Percentiles rank a stretch among this genome's conserved stretches.
phyloP scores from a whole-genome alignment of 306 rosid genomes.

The Sophora flavescens region DNA sequence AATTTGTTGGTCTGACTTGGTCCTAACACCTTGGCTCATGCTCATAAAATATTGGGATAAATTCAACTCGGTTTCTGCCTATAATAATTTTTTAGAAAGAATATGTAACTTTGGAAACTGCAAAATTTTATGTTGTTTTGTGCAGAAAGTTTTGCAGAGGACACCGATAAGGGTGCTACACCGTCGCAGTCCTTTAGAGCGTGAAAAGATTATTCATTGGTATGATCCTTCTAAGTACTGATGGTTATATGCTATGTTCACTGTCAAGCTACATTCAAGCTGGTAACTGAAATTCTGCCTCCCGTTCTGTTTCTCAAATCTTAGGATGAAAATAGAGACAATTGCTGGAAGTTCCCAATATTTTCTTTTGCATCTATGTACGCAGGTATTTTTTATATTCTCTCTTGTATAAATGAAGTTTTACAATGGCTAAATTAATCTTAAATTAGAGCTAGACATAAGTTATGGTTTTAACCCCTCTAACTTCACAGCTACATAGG shows the following conservation, averaged over 20 bases:
- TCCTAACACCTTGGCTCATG: slow-evolving; percentile 21
- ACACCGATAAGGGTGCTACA: slow-evolving; percentile 97
- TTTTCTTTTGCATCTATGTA: slow-evolving; percentile 90
- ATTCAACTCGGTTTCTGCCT: slow-evolving; percentile 8
- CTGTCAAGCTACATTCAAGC: slow-evolving; percentile 15
- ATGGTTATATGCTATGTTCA: slow-evolving; percentile 21
- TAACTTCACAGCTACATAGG: slow-evolving; percentile 17
- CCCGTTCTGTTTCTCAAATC: slow-evolving; percentile 45
- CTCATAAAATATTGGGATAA: slow-evolving; percentile 11
- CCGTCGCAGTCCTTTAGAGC: slow-evolving; percentile 94
- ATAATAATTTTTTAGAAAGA: not conserved
- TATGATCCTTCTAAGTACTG: slow-evolving; percentile 49
- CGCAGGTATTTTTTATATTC: slow-evolving; percentile 67
- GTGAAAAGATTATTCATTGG: slow-evolving; percentile 94
- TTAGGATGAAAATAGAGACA: slow-evolving; percentile 86
- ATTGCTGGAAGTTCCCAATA: slow-evolving; percentile 80
- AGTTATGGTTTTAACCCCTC: slow-evolving; percentile 12
- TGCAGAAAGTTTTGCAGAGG: slow-evolving; percentile 79
- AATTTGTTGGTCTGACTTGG: no score
- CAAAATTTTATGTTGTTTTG: slow-evolving; percentile 24
- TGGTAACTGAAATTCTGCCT: slow-evolving; percentile 36
- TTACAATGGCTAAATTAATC: not conserved
- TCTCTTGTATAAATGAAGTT: slow-evolving; percentile 2
- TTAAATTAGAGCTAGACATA: slow-evolving; percentile 21
- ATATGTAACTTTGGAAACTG: slow-evolving; percentile 3